Evolutionary conservation across 176 grass and related monocot genomes (phyloP).

Genomic region (Triticum urartu): DNA sequence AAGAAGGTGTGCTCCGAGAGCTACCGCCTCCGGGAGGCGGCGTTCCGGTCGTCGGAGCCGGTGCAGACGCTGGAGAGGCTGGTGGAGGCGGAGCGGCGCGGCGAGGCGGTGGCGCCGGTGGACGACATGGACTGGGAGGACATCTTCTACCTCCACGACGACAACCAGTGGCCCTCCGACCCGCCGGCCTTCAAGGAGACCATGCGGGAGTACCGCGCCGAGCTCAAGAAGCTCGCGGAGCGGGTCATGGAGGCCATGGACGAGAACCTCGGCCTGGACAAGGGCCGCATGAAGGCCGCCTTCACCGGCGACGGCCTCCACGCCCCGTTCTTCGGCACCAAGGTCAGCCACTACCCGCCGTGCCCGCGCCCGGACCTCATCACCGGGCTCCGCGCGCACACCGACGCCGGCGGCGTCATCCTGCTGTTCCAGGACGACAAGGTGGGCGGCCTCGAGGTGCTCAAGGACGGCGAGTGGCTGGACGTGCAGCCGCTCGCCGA

Average conservation of each 20-base stretch:
- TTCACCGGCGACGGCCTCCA: slow-evolving; percentile 39
- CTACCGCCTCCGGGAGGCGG: slow-evolving; percentile 49
- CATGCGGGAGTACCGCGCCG: slow-evolving; percentile 60
- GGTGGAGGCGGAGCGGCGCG: slow-evolving; percentile 1
- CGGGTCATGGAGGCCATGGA: slow-evolving; percentile 58
- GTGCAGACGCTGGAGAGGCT: slow-evolving; percentile 29
- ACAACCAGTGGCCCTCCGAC: slow-evolving; percentile 45
- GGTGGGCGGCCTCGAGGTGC: slow-evolving; percentile 61
- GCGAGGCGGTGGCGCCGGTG: slow-evolving; percentile 30
- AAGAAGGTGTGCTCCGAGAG: slow-evolving; percentile 53
- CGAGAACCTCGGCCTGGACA: slow-evolving; percentile 48
- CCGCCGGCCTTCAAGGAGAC: slow-evolving; percentile 58
- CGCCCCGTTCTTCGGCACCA: slow-evolving; percentile 57
- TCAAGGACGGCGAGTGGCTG: slow-evolving; percentile 56
- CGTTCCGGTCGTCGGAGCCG: slow-evolving; percentile 40
- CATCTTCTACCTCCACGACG: slow-evolving; percentile 57
- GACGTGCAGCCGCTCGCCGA: slow-evolving; percentile 57
- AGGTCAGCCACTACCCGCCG: slow-evolving; percentile 82
- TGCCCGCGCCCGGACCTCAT: slow-evolving; percentile 65
- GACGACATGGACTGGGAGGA: slow-evolving; percentile 67
- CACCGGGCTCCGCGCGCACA: slow-evolving; percentile 61
- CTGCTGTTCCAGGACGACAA: slow-evolving; percentile 68
- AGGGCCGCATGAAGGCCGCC: slow-evolving; percentile 35
- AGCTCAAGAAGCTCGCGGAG: slow-evolving; percentile 38
- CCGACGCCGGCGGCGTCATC: slow-evolving; percentile 66